Evolutionary conservation across 768 basidiomycete species (phyloP), one percentile per base, ranked within the genome.

Genomic region (Leccinum obscurum): DNA sequence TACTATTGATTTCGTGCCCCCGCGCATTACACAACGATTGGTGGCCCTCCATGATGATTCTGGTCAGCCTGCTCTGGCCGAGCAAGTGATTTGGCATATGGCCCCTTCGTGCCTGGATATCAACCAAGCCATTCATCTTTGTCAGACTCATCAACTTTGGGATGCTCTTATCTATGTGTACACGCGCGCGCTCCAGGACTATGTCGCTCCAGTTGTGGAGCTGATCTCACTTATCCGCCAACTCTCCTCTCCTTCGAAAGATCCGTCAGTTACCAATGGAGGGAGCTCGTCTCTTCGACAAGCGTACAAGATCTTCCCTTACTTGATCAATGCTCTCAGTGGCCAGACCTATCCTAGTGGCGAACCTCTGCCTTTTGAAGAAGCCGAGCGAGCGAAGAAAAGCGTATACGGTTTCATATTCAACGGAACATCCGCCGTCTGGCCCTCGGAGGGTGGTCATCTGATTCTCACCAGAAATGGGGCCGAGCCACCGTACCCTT

Each of bases 121-220:
- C 75, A 92, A 98, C 68, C 96, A 98, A 75, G 89, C 90, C 5
- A 90, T 98, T 64, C 81, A 74, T 26, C 80, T 99, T 5, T 99
- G 97, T 68, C 89, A 93, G 72, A 81, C 76, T 59, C 83, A 94
- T 68, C 82, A 82, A 28, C 84, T 98, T 5, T 97, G 93, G 77
- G 96, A 98, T 67, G 95, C 96, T 0, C 83, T 98, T 59, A 89
- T 96, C 59, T 95, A 97, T 72, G 88, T 98, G 39, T 96, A 95
- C 73, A 96, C 90, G 10, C 84, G 89, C 51, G 93, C 95, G 3
- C 75, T 99, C 65, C 81, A 78, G 61, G 97, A 99, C 70, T 97
- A 89, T 60, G 88, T 95, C 35, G 85, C 93, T 7, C 96, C 97
- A 1, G 76, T 98, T 6, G 90, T 95, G 59, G 90, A 93, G 64